These are phyloP conservation scores for Candida michaelii DNA, from an alignment of 805 yeast genomes.

Conservation along the genomic window DNA sequence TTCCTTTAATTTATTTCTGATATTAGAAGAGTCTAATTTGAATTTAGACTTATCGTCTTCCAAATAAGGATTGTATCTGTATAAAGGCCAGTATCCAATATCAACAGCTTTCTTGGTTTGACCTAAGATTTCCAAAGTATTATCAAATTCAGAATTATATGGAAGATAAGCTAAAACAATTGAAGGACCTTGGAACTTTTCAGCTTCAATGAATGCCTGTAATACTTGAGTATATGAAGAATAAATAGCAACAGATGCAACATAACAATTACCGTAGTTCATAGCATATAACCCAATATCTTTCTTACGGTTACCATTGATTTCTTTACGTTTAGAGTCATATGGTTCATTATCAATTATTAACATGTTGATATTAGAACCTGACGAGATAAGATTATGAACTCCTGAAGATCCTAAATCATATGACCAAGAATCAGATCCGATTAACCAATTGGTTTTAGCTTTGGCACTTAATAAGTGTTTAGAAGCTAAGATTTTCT, in stretches of 20 bases:
- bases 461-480: slow-evolving; percentile 44
- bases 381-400: slow-evolving; percentile 76
- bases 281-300: slow-evolving; percentile 93
- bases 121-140: slow-evolving; percentile 71
- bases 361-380: slow-evolving; percentile 77
- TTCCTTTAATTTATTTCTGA: slow-evolving; percentile 70
- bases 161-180: slow-evolving; percentile 90
- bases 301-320: slow-evolving; percentile 66
- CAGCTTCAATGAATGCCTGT: slow-evolving; percentile 89
- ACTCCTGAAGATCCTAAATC: slow-evolving; percentile 92
- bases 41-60: slow-evolving; percentile 57
- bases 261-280: slow-evolving; percentile 87
- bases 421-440: slow-evolving; percentile 94
- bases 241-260: slow-evolving; percentile 92
- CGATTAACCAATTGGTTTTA: slow-evolving; percentile 76
- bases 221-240: slow-evolving; percentile 91
- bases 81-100: slow-evolving; percentile 95
- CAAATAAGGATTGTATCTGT: slow-evolving; percentile 72
- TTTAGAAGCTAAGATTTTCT: slow-evolving; percentile 45
- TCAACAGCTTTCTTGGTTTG: slow-evolving; percentile 90
- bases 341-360: slow-evolving; percentile 85
- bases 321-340: slow-evolving; percentile 30
- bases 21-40: slow-evolving; percentile 79
- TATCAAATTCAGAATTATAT: slow-evolving; percentile 58
- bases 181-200: slow-evolving; percentile 85